A percentile compares a stretch with the other conserved stretches of the same genome.
These are phyloP conservation scores for Melampsora americana DNA, from an alignment of 1,284 basidiomycete genomes.

Conservation along the genomic window DNA sequence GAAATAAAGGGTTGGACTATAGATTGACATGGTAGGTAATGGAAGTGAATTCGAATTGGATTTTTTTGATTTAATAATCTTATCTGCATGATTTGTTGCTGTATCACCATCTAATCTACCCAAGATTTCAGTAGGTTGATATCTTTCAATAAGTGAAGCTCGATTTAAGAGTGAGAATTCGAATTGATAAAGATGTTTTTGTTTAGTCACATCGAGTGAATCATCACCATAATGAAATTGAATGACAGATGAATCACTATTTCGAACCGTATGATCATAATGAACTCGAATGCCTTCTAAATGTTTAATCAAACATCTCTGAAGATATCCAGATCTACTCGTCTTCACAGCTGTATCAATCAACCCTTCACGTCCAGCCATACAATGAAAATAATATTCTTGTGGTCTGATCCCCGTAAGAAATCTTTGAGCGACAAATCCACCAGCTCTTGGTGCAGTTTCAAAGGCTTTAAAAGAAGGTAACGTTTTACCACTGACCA, in stretches of 20 bases:
- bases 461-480: slow-evolving; percentile 97
- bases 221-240: slow-evolving; percentile 99
- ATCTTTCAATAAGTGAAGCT: slow-evolving; percentile 70
- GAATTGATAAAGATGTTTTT: slow-evolving; percentile 67
- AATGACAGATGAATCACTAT: slow-evolving; percentile 85
- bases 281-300: slow-evolving; percentile 92
- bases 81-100: slow-evolving; percentile 79
- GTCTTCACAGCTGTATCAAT: slow-evolving; percentile 99
- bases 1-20: slow-evolving; percentile 73
- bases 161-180: slow-evolving; percentile 90
- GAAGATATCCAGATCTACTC: slow-evolving; percentile 94
- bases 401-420: slow-evolving; percentile 97
- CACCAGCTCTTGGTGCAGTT: slow-evolving; percentile 92
- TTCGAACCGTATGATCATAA: slow-evolving; percentile 97
- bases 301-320: slow-evolving; percentile 98
- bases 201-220: slow-evolving; percentile 87
- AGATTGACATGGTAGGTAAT: slow-evolving; percentile 72
- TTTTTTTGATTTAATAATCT: slow-evolving; percentile 72
- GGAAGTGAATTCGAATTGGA: slow-evolving; percentile 60
- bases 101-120: slow-evolving; percentile 66
- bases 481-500: slow-evolving; percentile 98
- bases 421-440: slow-evolving; percentile 99
- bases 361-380: slow-evolving; percentile 97
- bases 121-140: slow-evolving; percentile 65
- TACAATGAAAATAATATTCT: slow-evolving; percentile 99